Base-by-base conservation (phyloP, 192 early-diverging fungal genomes). In the Rhizophagus prolifer region DNA sequence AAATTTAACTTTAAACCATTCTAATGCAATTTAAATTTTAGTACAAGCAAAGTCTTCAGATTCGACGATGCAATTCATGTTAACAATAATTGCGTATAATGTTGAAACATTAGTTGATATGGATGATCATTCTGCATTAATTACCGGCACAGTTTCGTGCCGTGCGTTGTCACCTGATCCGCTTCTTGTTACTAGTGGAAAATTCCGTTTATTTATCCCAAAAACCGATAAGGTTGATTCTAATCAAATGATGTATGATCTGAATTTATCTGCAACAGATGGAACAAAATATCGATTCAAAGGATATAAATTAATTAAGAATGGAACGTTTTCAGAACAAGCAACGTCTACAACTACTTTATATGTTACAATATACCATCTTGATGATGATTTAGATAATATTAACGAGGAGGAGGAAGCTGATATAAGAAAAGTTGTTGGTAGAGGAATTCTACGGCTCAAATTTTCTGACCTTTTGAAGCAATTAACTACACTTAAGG, bases 81-180 rank as follows among this genome's bases (percentile, higher is more conserved):
- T 84, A 25, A 80, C 81, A 0, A 72, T 84, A 28, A 80, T 79
- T 1, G 77, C 79, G 0, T 75, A 76, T 2, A 77, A 81, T 23
- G 61, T 76, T 16, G 73, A 82, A 13, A 79, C 78, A 46, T 78
- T 84, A 60, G 50, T 79, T 58, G 70, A 77, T 21, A 34, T 62
- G 9, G 80, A 79, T 0, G 74, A 83, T 41, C 78, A 83, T 65
- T 59, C 66, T 9, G 81, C 84, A 7, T 65, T 74, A 6, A 80
- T 85, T 61, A 67, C 75, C 19, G 84, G 84, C 26, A 85, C 82
- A 0, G 77, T 85, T 26, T 79, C 80, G 13, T 85, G 84, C 77
- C 78, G 84, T 31, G 84, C 84, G 14, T 8, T 85, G 10, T 85
- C 84, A 8, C 82, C 80, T 12, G 75, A 85, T 70, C 84, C 84